Conservation (phyloP, 1,139 yeast genomes). For the Hemisphaericaspora lyxosophila region DNA sequence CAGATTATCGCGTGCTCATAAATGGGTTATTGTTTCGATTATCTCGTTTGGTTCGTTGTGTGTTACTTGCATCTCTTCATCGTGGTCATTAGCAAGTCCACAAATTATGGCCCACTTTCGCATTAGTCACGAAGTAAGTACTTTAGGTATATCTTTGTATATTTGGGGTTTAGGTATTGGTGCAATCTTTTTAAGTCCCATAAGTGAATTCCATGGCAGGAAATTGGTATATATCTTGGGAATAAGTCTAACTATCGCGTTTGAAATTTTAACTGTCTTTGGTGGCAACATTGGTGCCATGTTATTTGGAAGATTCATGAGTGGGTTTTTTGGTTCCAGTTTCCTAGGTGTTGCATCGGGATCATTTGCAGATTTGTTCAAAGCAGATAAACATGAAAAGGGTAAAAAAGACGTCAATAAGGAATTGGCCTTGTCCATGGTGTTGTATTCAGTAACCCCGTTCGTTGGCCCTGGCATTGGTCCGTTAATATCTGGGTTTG, state of each 20-base stretch:
- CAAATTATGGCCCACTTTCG: constrained; percentile 25
- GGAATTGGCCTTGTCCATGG: constrained; percentile 27
- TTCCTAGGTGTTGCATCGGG: constrained; percentile 40
- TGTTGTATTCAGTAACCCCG: constrained; percentile 31
- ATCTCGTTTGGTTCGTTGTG: constrained; percentile 27
- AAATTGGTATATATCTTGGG: constrained; percentile 28
- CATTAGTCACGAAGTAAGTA: constrained; percentile 27
- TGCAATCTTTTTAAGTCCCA: constrained; percentile 33
- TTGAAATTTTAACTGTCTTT: constrained; percentile 31
- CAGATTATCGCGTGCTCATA: constrained; percentile 21
- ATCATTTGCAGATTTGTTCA: constrained; percentile 33
- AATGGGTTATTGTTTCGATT: constrained; percentile 29
- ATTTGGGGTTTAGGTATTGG: constrained; percentile 35
- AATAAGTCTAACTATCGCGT: constrained; percentile 21
- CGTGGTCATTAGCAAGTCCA: constrained; percentile 31
- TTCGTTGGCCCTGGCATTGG: constrained; percentile 37
- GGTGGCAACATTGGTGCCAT: constrained; percentile 28
- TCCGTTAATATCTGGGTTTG: constrained; percentile 32
- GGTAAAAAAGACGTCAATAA: constrained; percentile 19
- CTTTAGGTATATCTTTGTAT: constrained; percentile 30
- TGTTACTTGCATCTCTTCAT: constrained; percentile 33
- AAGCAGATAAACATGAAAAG: constrained; percentile 13
- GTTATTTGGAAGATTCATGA: constrained; percentile 30
- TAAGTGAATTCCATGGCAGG: constrained; percentile 35
- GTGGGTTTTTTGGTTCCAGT: constrained; percentile 36